These are phyloP conservation scores for Starmera dryadoides DNA, from an alignment of 805 yeast species.

Conservation along the genomic window DNA sequence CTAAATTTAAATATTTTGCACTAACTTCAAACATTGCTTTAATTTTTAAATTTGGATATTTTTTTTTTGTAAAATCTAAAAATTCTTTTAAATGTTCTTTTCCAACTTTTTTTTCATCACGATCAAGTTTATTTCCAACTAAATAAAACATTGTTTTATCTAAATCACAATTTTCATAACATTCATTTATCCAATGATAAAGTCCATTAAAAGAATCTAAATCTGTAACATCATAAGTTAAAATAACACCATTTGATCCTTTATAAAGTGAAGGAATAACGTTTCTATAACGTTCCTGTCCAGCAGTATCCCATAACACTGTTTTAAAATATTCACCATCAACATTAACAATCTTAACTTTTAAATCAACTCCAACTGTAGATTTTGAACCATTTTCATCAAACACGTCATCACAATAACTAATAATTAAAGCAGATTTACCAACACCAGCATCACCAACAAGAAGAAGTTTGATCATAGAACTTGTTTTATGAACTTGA, in stretches of 20 bases:
- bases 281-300: constrained; percentile 41
- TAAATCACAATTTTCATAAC: constrained; percentile 27
- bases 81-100: constrained; percentile 30
- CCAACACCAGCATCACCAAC: constrained; percentile 44
- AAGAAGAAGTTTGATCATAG: constrained; percentile 28
- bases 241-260: constrained; percentile 37
- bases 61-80: constrained; percentile 22
- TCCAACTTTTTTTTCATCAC: constrained; percentile 28
- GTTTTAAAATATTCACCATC: constrained; percentile 37
- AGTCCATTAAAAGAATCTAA: constrained; percentile 27
- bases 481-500: constrained; percentile 9
- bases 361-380: constrained; percentile 41
- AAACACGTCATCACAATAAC: constrained; percentile 32
- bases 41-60: constrained; percentile 24
- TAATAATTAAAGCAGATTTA: constrained; percentile 36
- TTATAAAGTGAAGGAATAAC: constrained; percentile 37
- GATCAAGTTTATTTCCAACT: constrained; percentile 39
- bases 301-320: constrained; percentile 45
- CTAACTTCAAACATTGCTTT: constrained; percentile 40
- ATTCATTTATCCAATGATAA: constrained; percentile 35
- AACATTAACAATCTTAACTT: constrained; percentile 34
- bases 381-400: constrained; percentile 27
- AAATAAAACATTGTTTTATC: constrained; percentile 29
- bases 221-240: constrained; percentile 38
- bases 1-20: constrained; percentile 33